Evolutionary conservation across 805 yeast species (phyloP).

Genomic region (Pichia phayaonensis): DNA sequence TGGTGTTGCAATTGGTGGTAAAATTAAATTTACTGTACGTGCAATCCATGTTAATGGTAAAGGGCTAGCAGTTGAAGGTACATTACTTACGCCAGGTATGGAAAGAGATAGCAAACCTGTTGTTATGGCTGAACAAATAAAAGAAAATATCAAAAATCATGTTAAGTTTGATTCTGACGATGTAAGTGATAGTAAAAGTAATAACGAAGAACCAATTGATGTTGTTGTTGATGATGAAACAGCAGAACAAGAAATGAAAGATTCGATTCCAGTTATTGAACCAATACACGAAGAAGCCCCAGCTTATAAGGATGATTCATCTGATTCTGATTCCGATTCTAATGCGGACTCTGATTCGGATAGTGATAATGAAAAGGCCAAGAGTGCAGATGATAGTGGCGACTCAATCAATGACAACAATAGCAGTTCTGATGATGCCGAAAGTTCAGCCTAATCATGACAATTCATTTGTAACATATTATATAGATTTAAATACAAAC

Average conservation of each 20-base stretch:
- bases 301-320: slow-evolving; percentile 11
- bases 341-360: background rate
- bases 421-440: background rate
- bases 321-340: slow-evolving; percentile 8
- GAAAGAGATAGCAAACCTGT: slow-evolving; percentile 50
- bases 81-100: slow-evolving; percentile 53
- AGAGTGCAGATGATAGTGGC: background rate
- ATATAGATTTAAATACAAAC: background rate
- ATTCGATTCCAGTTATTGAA: slow-evolving; percentile 2
- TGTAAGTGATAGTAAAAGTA: background rate
- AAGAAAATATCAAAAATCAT: slow-evolving; percentile 22
- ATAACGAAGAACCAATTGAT: background rate
- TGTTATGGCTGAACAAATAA: slow-evolving; percentile 18
- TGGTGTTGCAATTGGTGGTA: slow-evolving; percentile 74
- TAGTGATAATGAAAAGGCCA: slow-evolving; percentile 1
- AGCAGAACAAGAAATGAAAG: slow-evolving; percentile 4
- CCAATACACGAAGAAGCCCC: slow-evolving; percentile 19
- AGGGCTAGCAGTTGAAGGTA: slow-evolving; percentile 84
- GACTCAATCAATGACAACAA: background rate
- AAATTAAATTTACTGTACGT: slow-evolving; percentile 67
- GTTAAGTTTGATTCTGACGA: slow-evolving; percentile 33
- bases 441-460: slow-evolving; percentile 1
- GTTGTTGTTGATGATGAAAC: background rate
- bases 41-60: slow-evolving; percentile 70
- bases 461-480: background rate